These are phyloP conservation scores for Gleditsia sinensis DNA, from an alignment of 306 rosid species.

Conservation along the genomic window DNA sequence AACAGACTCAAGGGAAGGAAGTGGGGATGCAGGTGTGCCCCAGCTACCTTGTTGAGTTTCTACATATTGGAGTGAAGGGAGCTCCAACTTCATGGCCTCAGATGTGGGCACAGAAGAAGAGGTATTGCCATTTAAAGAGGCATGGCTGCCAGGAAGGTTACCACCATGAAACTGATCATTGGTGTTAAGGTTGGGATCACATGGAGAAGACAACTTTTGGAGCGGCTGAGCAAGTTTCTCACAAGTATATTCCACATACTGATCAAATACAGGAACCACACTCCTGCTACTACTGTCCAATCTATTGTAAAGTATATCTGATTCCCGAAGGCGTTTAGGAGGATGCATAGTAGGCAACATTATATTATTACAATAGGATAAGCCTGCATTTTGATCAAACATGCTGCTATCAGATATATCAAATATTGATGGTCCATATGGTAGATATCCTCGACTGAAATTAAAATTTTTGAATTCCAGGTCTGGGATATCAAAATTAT, in stretches of 20 bases:
- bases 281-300: constrained; percentile 37
- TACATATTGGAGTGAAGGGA: constrained; percentile 81
- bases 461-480: constrained; percentile 40
- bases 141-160: constrained; percentile 54
- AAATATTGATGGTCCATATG: constrained; percentile 36
- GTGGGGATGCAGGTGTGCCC: constrained; percentile 48
- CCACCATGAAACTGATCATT: constrained; percentile 31
- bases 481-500: constrained; percentile 48
- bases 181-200: constrained; percentile 37
- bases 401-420: constrained; percentile 31
- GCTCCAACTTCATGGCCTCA: constrained; percentile 70
- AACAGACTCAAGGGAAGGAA: constrained; percentile 49
- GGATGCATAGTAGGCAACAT: constrained; percentile 38
- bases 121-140: constrained; percentile 71
- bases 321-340: constrained; percentile 47
- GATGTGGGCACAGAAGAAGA: constrained; percentile 62
- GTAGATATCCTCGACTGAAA: constrained; percentile 6
- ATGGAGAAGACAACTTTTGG: constrained; percentile 30
- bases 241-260: constrained; percentile 40
- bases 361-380: constrained; percentile 37
- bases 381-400: constrained; percentile 43
- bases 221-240: constrained; percentile 34
- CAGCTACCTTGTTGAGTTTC: constrained; percentile 59
- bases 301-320: constrained; percentile 41
- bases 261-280: constrained; percentile 33